Percentiles rank a stretch among this genome's conserved stretches.
These are phyloP conservation scores for Chytriomyces hyalinus DNA, from an alignment of 192 early-diverging fungal species.

Conservation along the genomic window DNA sequence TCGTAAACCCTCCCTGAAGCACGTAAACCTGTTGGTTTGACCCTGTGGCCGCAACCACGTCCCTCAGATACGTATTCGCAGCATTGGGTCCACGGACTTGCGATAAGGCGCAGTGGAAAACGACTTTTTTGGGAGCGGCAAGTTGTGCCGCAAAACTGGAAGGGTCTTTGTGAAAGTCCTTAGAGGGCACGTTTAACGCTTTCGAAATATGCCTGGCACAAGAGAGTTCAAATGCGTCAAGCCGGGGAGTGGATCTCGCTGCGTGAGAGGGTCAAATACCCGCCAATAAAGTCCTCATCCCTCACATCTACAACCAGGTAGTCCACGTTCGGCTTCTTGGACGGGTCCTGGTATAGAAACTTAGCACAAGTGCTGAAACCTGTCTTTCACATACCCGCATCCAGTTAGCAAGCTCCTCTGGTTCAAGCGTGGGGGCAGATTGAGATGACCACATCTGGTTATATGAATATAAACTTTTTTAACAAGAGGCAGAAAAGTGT, in stretches of 20 bases:
- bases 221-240: background rate
- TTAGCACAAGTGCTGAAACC: no score
- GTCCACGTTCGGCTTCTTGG: constrained; percentile 30
- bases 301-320: constrained; percentile 44
- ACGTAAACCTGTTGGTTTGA: constrained; percentile 41
- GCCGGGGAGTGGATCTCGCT: background rate
- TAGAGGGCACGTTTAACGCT: constrained; percentile 75
- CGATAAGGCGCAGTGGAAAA: constrained; percentile 89
- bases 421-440: no score
- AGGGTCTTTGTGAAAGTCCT: constrained; percentile 59
- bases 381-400: no score
- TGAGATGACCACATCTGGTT: no score
- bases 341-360: constrained; percentile 2
- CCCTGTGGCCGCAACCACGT: background rate
- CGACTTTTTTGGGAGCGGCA: constrained; percentile 61
- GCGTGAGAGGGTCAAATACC: constrained; percentile 1
- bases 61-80: constrained; percentile 38
- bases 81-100: constrained; percentile 63
- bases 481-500: no score
- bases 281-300: constrained; percentile 39
- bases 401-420: no score
- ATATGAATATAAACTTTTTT: no score
- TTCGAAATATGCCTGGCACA: constrained; percentile 82
- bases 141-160: constrained; percentile 30
- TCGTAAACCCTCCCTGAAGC: constrained; percentile 47